A percentile compares a stretch with the other conserved stretches of the same genome.
These are phyloP conservation scores for Ustilaginoidea virens DNA, from an alignment of 2,329 filamentous ascomycete species.

Conservation along the genomic window DNA sequence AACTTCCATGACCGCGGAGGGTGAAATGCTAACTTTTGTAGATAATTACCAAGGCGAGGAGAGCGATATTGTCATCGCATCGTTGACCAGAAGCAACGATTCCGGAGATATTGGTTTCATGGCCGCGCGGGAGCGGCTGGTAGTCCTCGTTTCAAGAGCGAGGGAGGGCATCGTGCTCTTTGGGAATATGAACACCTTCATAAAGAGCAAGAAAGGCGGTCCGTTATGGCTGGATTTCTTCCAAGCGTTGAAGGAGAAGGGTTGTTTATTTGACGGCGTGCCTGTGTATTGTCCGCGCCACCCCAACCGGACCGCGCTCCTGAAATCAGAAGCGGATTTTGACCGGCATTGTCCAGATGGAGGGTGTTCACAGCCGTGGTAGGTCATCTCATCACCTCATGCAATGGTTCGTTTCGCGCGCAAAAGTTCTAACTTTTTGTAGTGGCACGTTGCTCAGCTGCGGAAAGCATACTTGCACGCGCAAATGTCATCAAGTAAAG, in stretches of 20 bases:
- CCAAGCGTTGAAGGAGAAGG: constrained; percentile 31
- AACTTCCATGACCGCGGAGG: constrained; percentile 11
- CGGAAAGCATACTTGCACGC: constrained; percentile 40
- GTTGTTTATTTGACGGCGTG: constrained; percentile 42
- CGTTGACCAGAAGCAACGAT: constrained; percentile 51
- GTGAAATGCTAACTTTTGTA: constrained; percentile 12
- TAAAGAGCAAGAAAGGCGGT: constrained; percentile 27
- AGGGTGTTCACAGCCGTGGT: constrained; percentile 51
- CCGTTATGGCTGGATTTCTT: constrained; percentile 43
- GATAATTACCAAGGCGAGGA: constrained; percentile 74
- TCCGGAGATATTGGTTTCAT: constrained; percentile 57
- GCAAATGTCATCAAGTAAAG: constrained; percentile 43
- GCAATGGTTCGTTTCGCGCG: neutral
- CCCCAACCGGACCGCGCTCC: constrained; percentile 26
- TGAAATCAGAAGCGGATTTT: constrained; percentile 42
- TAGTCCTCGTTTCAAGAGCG: constrained; percentile 55
- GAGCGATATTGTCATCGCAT: constrained; percentile 54
- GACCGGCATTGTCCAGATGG: constrained; percentile 49
- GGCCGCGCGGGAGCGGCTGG: constrained; percentile 46
- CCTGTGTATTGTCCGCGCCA: constrained; percentile 46
- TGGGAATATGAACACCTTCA: constrained; percentile 54
- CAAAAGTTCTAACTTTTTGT: constrained; percentile 4
- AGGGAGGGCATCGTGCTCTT: constrained; percentile 52
- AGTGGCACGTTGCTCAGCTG: constrained; percentile 39
- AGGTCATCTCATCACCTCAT: constrained; percentile 12